These are phyloP conservation scores for Babesia bovis DNA, from an alignment of 169 alveolate genomes.

Conservation along the genomic window DNA sequence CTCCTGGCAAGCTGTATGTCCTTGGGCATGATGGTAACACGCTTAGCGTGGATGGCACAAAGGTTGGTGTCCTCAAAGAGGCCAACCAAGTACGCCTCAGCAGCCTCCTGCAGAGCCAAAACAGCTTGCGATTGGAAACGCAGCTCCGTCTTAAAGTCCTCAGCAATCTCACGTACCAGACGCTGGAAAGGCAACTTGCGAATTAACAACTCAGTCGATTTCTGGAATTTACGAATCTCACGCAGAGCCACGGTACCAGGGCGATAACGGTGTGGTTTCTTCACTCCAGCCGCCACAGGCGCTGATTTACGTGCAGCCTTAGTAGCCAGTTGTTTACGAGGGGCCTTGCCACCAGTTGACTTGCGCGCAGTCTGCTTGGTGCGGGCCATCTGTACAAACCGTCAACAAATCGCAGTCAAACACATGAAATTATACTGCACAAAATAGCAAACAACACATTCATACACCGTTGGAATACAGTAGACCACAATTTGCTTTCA, in stretches of 20 bases:
- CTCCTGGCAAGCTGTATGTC: conserved; percentile 98
- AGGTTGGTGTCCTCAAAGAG: conserved; percentile 99
- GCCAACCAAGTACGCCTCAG: conserved; percentile 98
- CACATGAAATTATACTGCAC: background rate
- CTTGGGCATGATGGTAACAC: conserved; percentile 99
- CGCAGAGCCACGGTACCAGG: conserved; percentile 99
- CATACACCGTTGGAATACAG: background rate
- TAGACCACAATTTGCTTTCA: too few species aligned
- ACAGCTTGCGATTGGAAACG: conserved; percentile 94
- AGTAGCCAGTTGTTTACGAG: conserved; percentile 96
- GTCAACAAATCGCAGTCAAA: background rate
- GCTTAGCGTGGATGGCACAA: conserved; percentile 99
- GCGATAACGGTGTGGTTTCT: conserved; percentile 97
- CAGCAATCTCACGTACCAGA: conserved; percentile 94
- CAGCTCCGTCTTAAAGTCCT: conserved; percentile 91
- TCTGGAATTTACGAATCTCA: conserved; percentile 96
- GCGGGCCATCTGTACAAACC: conserved; percentile 89
- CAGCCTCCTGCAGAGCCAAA: conserved; percentile 96
- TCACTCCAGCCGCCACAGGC: conserved; percentile 94
- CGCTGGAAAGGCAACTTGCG: conserved; percentile 96
- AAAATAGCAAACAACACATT: background rate
- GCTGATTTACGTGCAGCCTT: conserved; percentile 99
- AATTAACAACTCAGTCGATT: conserved; percentile 90
- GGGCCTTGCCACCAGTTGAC: conserved; percentile 98
- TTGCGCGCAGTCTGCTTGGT: conserved; percentile 98